Percentiles rank a stretch among this genome's conserved stretches.
Evolutionary conservation across 1,284 basidiomycete genomes (phyloP).

Genomic region (Cryptococcus floricola): DNA sequence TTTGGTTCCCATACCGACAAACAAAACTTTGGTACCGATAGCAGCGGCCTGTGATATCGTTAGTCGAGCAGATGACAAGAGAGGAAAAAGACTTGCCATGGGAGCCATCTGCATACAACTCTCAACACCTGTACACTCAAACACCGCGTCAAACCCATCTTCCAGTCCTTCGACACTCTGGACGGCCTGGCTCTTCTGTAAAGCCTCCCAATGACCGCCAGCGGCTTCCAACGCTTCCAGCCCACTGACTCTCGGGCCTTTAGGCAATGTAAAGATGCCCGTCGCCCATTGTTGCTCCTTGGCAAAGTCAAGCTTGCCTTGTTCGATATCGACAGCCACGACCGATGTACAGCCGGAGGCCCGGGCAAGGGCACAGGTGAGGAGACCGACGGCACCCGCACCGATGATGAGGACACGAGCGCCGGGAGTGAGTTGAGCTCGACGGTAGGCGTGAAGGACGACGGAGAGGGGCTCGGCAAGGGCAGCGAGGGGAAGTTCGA

Average conservation of each 20-base stretch:
- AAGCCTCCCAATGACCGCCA: conserved; percentile 57
- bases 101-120: conserved; percentile 82
- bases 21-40: conserved; percentile 81
- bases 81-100: conserved; percentile 57
- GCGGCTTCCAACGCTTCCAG: conserved; percentile 66
- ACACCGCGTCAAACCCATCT: conserved; percentile 84
- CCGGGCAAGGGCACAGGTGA: conserved; percentile 74
- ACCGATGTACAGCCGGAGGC: conserved; percentile 67
- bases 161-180: conserved; percentile 50
- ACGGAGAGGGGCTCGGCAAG: conserved; percentile 89
- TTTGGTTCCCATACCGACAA: conserved; percentile 90
- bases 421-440: conserved; percentile 60
- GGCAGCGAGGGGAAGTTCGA: conserved; percentile 73
- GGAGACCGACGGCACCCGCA: conserved; percentile 84
- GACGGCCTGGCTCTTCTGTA: conserved; percentile 29
- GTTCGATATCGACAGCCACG: conserved; percentile 80
- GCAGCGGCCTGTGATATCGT: conserved; percentile 60
- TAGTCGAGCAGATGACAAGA: background rate
- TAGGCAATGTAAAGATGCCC: conserved; percentile 64
- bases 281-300: conserved; percentile 69
- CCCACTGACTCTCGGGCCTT: conserved; percentile 49
- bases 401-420: conserved; percentile 82
- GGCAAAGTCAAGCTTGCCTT: conserved; percentile 72
- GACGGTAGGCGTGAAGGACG: conserved; percentile 74
- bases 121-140: conserved; percentile 93